Conservation (phyloP, 257 asterid genomes). For the Lycium barbarum region DNA sequence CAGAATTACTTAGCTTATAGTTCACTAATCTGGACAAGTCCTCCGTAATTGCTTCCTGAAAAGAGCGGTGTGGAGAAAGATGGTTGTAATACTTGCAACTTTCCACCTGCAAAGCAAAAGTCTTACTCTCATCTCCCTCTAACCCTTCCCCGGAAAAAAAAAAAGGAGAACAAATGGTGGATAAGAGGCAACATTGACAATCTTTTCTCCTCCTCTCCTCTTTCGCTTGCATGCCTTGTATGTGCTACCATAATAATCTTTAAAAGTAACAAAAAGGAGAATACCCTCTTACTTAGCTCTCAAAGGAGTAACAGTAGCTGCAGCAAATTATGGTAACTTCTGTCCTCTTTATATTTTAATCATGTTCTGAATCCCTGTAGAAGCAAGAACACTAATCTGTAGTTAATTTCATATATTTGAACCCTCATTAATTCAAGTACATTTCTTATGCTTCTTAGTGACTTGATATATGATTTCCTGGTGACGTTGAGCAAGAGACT, state of each 20-base stretch:
- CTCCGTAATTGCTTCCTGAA: background rate
- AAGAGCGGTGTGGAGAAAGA: background rate
- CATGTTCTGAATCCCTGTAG: background rate
- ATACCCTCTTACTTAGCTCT: slow-evolving; percentile 6
- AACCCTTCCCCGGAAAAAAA: background rate
- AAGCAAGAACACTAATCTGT: background rate
- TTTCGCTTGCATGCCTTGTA: background rate
- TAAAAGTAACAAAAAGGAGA: slow-evolving; percentile 3
- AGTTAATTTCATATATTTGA: background rate
- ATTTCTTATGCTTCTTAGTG: slow-evolving; percentile 61
- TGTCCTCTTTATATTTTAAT: slow-evolving; percentile 1
- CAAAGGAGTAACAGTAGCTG: background rate
- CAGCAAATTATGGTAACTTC: background rate
- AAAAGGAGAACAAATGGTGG: background rate
- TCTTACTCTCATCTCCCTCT: slow-evolving; percentile 9
- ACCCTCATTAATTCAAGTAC: background rate
- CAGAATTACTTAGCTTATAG: background rate
- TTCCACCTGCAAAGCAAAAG: background rate
- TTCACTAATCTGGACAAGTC: background rate
- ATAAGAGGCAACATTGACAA: background rate
- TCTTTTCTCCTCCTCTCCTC: slow-evolving; percentile 1
- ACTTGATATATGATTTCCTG: slow-evolving; percentile 88
- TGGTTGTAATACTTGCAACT: background rate
- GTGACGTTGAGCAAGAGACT: slow-evolving; percentile 84
- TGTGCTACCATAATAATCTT: background rate